Conservation (phyloP, 345 rosid genomes). For the Sisymbrium irio region DNA sequence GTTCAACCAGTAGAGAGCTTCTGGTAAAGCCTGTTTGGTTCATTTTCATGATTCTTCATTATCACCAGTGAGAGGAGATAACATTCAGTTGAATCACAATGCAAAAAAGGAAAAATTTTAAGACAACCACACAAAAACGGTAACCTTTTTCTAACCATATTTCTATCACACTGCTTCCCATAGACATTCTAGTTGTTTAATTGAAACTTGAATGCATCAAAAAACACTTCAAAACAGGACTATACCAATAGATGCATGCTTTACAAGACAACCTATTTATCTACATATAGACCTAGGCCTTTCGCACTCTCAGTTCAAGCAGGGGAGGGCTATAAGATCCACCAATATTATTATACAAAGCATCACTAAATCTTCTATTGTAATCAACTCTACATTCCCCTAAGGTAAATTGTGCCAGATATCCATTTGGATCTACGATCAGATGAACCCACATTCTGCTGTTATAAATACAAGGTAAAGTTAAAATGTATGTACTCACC, state of each 20-base stretch:
- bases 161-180: background rate
- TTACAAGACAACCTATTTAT: background rate
- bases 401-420: background rate
- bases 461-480: background rate
- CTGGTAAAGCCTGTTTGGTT: conserved; percentile 60
- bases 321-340: background rate
- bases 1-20: conserved; percentile 99
- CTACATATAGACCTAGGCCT: background rate
- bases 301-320: background rate
- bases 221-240: background rate
- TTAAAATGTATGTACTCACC: conserved; percentile 45
- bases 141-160: background rate
- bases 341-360: background rate
- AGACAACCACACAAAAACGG: background rate
- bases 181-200: background rate
- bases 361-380: background rate
- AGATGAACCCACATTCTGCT: conserved; percentile 3
- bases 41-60: conserved; percentile 74
- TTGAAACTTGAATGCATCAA: background rate
- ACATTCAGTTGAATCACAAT: conserved; percentile 15
- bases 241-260: background rate
- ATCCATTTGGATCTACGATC: conserved; percentile 12
- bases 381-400: background rate
- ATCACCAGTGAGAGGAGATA: conserved; percentile 31
- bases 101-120: background rate